Percentiles rank a stretch among this genome's conserved stretches.
Evolutionary conservation across 192 early-diverging fungal species (phyloP).

Genomic region (Martensiomyces pterosporus): DNA sequence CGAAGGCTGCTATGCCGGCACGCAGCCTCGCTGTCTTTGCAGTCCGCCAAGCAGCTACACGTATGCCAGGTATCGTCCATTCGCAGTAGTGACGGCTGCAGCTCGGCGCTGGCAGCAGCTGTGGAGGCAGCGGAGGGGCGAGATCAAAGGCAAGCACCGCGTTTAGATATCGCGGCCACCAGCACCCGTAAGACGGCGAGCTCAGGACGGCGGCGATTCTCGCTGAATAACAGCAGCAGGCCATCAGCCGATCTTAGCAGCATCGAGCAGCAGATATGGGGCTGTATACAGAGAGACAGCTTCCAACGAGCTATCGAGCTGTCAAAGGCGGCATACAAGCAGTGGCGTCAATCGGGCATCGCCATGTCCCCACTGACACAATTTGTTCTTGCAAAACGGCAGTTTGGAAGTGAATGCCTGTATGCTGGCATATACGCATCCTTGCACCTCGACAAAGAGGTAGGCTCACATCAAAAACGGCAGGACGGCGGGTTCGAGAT

Average conservation of each 20-base stretch:
- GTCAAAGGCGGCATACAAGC: not conserved
- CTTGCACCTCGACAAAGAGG: not conserved
- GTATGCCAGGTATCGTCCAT: not conserved
- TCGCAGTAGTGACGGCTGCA: not conserved
- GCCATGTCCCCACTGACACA: slow-evolving; percentile 10
- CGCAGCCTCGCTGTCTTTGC: slow-evolving; percentile 4
- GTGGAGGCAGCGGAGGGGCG: too few species aligned
- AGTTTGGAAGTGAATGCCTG: slow-evolving; percentile 11
- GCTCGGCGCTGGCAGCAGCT: not conserved
- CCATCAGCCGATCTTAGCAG: too few species aligned
- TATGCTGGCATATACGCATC: slow-evolving; percentile 18
- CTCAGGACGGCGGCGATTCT: not conserved
- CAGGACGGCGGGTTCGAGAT: too few species aligned
- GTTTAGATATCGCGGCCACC: too few species aligned
- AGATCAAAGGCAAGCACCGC: too few species aligned
- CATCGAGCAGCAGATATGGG: slow-evolving; percentile 5
- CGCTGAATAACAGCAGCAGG: not conserved
- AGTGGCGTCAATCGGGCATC: not conserved
- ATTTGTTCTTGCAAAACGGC: slow-evolving; percentile 20
- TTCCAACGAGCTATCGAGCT: slow-evolving; percentile 8
- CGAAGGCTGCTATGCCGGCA: slow-evolving; percentile 17
- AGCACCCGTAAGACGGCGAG: too few species aligned
- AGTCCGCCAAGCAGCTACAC: not conserved
- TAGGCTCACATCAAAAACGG: not conserved
- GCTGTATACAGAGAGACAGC: slow-evolving; percentile 5